Conservation (phyloP, 495 filamentous ascomycete genomes). For the Aspergillus wentii region DNA sequence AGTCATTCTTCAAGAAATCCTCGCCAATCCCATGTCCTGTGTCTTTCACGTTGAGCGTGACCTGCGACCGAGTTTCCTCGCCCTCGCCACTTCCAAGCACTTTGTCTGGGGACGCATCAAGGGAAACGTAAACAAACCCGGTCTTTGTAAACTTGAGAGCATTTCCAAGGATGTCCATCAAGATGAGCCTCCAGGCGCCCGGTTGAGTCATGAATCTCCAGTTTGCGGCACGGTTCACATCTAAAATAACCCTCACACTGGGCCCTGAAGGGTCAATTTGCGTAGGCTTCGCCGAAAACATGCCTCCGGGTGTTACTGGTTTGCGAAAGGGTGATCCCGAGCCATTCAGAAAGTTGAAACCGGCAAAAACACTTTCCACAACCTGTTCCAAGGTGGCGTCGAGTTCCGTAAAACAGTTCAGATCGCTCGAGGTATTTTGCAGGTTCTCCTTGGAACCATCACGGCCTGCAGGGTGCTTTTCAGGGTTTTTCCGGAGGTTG, state of each 20-base stretch:
- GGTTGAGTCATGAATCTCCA: slow-evolving; percentile 11
- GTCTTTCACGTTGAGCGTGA: slow-evolving; percentile 47
- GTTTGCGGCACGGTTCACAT: slow-evolving; percentile 29
- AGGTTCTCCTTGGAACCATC: background rate
- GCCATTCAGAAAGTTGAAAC: slow-evolving; percentile 16
- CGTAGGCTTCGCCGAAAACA: background rate
- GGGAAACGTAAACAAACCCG: slow-evolving; percentile 17
- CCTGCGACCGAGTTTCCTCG: slow-evolving; percentile 2
- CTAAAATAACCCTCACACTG: slow-evolving; percentile 43
- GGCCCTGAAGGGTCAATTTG: background rate
- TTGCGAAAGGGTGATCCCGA: slow-evolving; percentile 2
- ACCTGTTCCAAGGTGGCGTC: slow-evolving; percentile 48
- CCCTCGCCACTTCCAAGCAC: background rate
- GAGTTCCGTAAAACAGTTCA: slow-evolving; percentile 21
- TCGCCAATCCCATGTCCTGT: slow-evolving; percentile 60
- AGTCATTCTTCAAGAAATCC: slow-evolving; percentile 55
- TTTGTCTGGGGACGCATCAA: slow-evolving; percentile 9
- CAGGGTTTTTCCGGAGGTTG: slow-evolving; percentile 9
- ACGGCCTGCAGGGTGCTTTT: background rate
- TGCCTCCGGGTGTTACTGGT: background rate
- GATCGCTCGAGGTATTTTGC: slow-evolving; percentile 1
- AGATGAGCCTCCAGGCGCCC: slow-evolving; percentile 17
- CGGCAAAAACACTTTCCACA: slow-evolving; percentile 50
- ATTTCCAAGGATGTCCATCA: slow-evolving; percentile 33
- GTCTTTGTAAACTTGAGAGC: slow-evolving; percentile 29